Evolutionary conservation across 768 basidiomycete species (phyloP).

Genomic region (Mycena galericulata): DNA sequence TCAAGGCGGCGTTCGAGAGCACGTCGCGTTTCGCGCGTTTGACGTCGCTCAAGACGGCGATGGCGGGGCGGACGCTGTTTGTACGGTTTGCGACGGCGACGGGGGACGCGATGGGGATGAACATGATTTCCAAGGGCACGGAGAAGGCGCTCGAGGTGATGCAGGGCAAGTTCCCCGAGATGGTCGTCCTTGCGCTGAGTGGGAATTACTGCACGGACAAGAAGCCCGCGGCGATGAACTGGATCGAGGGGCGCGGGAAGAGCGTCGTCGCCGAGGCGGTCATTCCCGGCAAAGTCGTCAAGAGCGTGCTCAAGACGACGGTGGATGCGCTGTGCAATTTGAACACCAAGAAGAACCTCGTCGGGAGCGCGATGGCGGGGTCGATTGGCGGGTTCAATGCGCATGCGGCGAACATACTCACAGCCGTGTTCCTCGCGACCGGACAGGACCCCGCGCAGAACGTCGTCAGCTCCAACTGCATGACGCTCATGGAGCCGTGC

Average conservation of each 20-base stretch:
- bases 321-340: slow-evolving; percentile 90
- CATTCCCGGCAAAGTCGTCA: slow-evolving; percentile 89
- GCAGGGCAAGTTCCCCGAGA: slow-evolving; percentile 86
- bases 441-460: slow-evolving; percentile 99
- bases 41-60: slow-evolving; percentile 84
- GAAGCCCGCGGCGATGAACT: slow-evolving; percentile 99
- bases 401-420: slow-evolving; percentile 97
- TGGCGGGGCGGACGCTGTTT: slow-evolving; percentile 94
- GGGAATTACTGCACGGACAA: slow-evolving; percentile 99
- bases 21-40: slow-evolving; percentile 94
- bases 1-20: slow-evolving; percentile 91
- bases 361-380: slow-evolving; percentile 98
- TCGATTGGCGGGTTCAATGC: slow-evolving; percentile 99
- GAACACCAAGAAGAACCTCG: slow-evolving; percentile 96
- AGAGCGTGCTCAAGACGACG: slow-evolving; percentile 94
- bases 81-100: slow-evolving; percentile 95
- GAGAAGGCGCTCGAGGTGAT: slow-evolving; percentile 92
- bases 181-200: slow-evolving; percentile 90
- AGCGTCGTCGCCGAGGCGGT: slow-evolving; percentile 97
- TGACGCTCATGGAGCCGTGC: slow-evolving; percentile 98
- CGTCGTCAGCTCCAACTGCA: slow-evolving; percentile 98
- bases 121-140: slow-evolving; percentile 99
- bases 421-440: slow-evolving; percentile 94
- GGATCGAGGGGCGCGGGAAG: slow-evolving; percentile 99
- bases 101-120: slow-evolving; percentile 99